Evolutionary conservation across 805 yeast genomes (phyloP).

Genomic region (Komagataella kurtzmanii): DNA sequence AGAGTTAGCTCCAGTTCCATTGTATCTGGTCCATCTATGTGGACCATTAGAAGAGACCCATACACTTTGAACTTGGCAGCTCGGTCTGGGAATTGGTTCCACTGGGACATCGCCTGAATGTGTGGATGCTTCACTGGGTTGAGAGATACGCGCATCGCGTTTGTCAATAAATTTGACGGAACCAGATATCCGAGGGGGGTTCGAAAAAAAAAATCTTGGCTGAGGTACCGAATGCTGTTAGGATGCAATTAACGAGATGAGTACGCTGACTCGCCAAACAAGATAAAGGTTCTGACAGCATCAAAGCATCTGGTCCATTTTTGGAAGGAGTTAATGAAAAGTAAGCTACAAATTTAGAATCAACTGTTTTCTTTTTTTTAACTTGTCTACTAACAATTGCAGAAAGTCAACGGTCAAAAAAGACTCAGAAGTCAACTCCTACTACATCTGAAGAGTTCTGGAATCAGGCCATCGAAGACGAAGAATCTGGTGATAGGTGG

Average conservation of each 20-base stretch:
- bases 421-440: constrained; percentile 11
- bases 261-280: background rate
- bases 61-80: background rate
- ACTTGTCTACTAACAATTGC: background rate
- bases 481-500: constrained; percentile 73
- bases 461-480: constrained; percentile 45
- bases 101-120: background rate
- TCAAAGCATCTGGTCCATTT: background rate
- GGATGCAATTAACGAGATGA: background rate
- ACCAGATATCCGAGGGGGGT: background rate
- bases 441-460: constrained; percentile 37
- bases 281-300: background rate
- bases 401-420: background rate
- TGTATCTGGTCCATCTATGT: background rate
- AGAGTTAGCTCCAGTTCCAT: background rate
- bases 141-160: background rate
- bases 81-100: background rate
- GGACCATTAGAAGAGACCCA: background rate
- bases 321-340: background rate
- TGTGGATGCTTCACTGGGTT: background rate
- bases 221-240: background rate
- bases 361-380: background rate
- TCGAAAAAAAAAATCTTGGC: background rate
- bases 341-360: background rate
- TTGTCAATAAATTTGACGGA: background rate